Evolutionary conservation across 495 filamentous ascomycete species (phyloP), one percentile per base, ranked within the genome.

Genomic region (Amniculicola lignicola): DNA sequence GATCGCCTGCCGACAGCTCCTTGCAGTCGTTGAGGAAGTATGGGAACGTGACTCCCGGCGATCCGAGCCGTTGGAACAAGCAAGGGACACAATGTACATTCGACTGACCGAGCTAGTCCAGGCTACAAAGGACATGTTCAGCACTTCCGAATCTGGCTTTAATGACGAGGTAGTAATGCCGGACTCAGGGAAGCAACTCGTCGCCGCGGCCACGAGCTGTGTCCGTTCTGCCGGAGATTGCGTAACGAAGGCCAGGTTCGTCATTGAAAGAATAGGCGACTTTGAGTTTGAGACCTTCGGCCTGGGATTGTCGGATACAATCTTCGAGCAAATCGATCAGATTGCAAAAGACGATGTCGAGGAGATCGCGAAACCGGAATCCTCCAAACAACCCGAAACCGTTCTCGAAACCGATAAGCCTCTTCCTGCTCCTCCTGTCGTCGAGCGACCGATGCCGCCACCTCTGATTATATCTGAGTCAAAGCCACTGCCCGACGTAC

Each of bases 221-320:
- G 91, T 97, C 31, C 83, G 89, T 51, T 84, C 87, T 27, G 89
- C 90, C 45, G 91, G 91, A 14, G 91, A 95, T 61, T 96, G 93
- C 67, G 83, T 94, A 18, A 83, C 84, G 4, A 90, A 90, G 69
- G 85, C 90, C 21, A 89, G 86, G 62, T 75, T 81, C 70, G 84
- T 96, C 31, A 85, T 99, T 52, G 90, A 95, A 70, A 77, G 85
- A 42, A 89, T 93, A 57, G 94, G 93, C 19, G 93, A 99, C 69
- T 95, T 99, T 64, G 90, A 96, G 66, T 80, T 95, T 49, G 85
- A 89, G 31, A 24, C 51, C 24, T 45, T 37, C n/a, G 69, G 65
- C 21, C 54, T 60, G 6, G 66, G 64, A 22, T 25, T 70, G n/a
- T 60, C 64, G 11, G 61, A 67, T 16, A 52, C 51, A 10, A 64